phyloP scores from a whole-genome alignment of 2,329 filamentous ascomycete genomes.

The Colletotrichum sp. region DNA sequence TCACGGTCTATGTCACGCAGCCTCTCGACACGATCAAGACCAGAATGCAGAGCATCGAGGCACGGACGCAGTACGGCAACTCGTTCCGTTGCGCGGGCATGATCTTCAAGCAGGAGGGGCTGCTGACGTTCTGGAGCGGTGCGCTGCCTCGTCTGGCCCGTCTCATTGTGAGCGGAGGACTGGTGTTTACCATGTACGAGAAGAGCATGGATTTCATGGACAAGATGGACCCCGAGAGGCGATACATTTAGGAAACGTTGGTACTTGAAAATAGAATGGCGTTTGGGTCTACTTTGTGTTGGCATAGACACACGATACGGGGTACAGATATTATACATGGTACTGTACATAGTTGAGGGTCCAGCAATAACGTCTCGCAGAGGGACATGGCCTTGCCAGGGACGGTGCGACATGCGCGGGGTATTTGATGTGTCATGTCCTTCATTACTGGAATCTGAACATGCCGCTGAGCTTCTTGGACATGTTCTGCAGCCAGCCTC shows the following conservation, averaged over 20 bases:
- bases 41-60: slow-evolving; percentile 95
- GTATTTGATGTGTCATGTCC: not conserved
- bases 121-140: slow-evolving; percentile 93
- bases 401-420: not conserved
- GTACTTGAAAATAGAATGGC: not conserved
- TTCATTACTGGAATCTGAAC: slow-evolving; percentile 58
- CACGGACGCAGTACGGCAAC: slow-evolving; percentile 81
- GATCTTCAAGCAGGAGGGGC: slow-evolving; percentile 88
- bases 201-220: slow-evolving; percentile 93
- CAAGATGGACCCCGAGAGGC: slow-evolving; percentile 78
- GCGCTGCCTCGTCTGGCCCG: slow-evolving; percentile 85
- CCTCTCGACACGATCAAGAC: slow-evolving; percentile 95
- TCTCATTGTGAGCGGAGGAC: slow-evolving; percentile 89
- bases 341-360: slow-evolving; percentile 10
- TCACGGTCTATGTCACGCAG: slow-evolving; percentile 83
- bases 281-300: not conserved
- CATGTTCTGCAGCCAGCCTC: slow-evolving; percentile 57
- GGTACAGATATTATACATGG: slow-evolving; percentile 22
- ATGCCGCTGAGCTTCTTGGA: slow-evolving; percentile 62
- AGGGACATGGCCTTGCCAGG: not conserved
- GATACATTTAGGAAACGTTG: slow-evolving; percentile 68
- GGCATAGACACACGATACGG: slow-evolving; percentile 21
- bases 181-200: slow-evolving; percentile 98
- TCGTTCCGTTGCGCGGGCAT: slow-evolving; percentile 80
- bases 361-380: not conserved